phyloP scores from a whole-genome alignment of 371 early-diverging fungal genomes.

The Mucor irregularis region DNA sequence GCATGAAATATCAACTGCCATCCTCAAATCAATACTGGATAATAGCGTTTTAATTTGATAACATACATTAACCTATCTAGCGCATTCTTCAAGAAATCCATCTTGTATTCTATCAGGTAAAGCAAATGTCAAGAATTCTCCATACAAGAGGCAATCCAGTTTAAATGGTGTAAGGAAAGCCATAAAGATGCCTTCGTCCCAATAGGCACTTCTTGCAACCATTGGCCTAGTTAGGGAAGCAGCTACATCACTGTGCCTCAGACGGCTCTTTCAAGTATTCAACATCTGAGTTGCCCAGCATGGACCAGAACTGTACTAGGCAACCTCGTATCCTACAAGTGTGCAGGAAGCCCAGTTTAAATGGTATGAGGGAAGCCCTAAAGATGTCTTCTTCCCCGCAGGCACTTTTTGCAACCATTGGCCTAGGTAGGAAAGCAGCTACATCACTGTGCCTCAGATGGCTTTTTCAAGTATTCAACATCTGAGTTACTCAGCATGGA shows the following conservation, averaged over 20 bases:
- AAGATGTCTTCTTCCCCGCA: not conserved
- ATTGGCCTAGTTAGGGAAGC: not conserved
- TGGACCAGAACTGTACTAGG: not conserved
- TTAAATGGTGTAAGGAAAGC: not conserved
- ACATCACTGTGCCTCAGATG: not conserved
- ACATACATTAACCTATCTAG: not conserved
- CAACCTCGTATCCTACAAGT: not conserved
- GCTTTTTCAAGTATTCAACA: not conserved
- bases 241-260: not conserved
- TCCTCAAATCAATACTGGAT: not conserved
- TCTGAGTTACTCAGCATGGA: not conserved
- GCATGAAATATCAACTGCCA: not conserved
- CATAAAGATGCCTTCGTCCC: not conserved
- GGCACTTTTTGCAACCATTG: not conserved
- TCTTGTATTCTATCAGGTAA: too few relatives aligned
- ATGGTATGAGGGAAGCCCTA: not conserved
- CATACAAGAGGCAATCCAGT: not conserved
- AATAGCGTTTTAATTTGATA: not conserved
- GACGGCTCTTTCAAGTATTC: not conserved
- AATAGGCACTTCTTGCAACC: not conserved
- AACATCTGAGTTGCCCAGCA: not conserved
- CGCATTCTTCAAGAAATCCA: not conserved
- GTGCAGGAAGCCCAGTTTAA: not conserved
- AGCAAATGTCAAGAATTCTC: not conserved
- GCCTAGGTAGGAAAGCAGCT: not conserved